Conservation (phyloP, 169 alveolate species). For the Eimeria brunetti region DNA sequence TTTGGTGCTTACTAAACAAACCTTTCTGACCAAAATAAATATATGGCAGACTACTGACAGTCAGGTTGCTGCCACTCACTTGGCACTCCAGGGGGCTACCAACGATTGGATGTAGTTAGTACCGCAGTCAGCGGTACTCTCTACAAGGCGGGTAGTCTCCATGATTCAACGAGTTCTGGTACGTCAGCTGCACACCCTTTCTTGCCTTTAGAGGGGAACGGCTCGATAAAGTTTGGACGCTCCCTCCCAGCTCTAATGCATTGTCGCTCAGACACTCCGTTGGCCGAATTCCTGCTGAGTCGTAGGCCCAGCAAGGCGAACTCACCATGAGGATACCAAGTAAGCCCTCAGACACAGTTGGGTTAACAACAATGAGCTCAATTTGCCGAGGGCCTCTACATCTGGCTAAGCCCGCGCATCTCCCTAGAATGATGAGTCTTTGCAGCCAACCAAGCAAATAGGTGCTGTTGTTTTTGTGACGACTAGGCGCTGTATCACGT, state of each 20-base stretch:
- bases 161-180: background rate
- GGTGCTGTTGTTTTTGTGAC: background rate
- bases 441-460: background rate
- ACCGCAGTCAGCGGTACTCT: slow-evolving; percentile 37
- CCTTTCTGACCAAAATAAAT: background rate
- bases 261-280: background rate
- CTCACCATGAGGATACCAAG: background rate
- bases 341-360: no score
- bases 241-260: background rate
- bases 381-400: background rate
- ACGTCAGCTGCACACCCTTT: background rate
- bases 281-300: background rate
- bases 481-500: background rate
- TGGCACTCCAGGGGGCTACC: slow-evolving; percentile 30
- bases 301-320: background rate
- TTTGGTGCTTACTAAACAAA: no score
- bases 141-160: background rate
- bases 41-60: background rate
- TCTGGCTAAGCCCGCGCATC: background rate
- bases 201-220: background rate
- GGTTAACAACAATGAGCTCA: background rate
- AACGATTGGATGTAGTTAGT: slow-evolving; percentile 10
- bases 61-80: slow-evolving; percentile 5
- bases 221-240: background rate
- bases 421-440: background rate